Base-by-base conservation (phyloP, 2,329 filamentous ascomycete species). In the Cladosporium sphaerospermum region DNA sequence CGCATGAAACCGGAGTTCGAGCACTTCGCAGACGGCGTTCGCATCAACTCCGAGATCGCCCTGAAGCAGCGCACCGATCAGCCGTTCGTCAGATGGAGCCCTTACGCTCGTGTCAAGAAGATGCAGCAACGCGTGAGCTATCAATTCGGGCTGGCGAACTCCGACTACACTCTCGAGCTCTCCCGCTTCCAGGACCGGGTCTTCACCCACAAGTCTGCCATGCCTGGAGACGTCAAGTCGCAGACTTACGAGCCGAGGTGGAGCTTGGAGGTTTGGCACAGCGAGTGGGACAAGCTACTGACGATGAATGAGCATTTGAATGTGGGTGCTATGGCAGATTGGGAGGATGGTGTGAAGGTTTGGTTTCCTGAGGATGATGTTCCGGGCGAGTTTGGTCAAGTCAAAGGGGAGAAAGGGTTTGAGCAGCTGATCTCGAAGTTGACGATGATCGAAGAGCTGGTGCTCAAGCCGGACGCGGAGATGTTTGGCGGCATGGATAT, bases 131-230 rank as follows among this genome's bases (percentile, higher is more conserved):
- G 59, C 11, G 55, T 60, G 4, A 55, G 40, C n/a, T 67, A 64
- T 41, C 57, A 55, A 8, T 68, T 62, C 58, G 54, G 52, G 16
- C 56, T 69, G 41, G 52, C 19, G 9, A 51, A 55, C 19, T 61
- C 63, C 31, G 62, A 64, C 32, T 69, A 64, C 53, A 61, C 53
- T 1, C 55, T 67, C 10, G 65, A 68, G 41, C 53, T 69, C 23
- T 51, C 55, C 9, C 59, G 60, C n/a, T 63, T 65, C 53, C 64
- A 67, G 46, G 55, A 64, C 34, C 52, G 56, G 16, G 45, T 44
- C n/a, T 56, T 52, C 23, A 31, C 52, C 6, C 37, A 45, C 18
- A 31, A 42, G 3, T 49, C 33, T 31, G 40, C 14, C 3, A 42
- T 18, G 14, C 36, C 31, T 1, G 45, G n/a, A 19, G 46, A 40